Base-by-base conservation (phyloP, 2,329 filamentous ascomycete genomes). In the Trichoderma simmonsii region DNA sequence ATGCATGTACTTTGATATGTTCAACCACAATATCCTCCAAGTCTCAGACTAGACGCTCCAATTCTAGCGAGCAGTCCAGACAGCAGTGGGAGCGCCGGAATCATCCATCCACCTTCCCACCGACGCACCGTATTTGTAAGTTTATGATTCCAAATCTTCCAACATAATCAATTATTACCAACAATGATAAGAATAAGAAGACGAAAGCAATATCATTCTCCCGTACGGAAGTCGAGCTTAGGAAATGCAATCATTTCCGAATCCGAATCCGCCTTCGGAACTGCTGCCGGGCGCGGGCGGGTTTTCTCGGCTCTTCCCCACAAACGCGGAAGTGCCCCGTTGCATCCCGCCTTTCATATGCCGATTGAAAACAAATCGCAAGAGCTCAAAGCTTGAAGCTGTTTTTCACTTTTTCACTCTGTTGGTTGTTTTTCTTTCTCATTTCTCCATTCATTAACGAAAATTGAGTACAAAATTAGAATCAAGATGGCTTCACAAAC, bases 261-360 rank as follows among this genome's bases (percentile, higher is more conserved):
- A 60, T 68, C 60, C 64, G 69, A 72, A 63, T 72, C 70, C 70
- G 70, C n/a, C 2, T 34, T 48, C 66, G 66, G 66, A 62, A 70
- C 39, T 43, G 66, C 26, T 48, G 11, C 51, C 39, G 65, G 59
- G n/a, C 9, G 56, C 65, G 56, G 39, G 39, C 66, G 66, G 66
- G 36, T 70, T 51, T 26, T 70, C 62, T 36, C 67, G 67, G 68
- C 71, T 70, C 24, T 63, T 62, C 57, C 65, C 70, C 71, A 70
- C 71, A 56, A 60, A 34, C 36, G 71, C 71, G 71, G 71, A 70
- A 72, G 66, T 39, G 59, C 43, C 32, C 59, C 71, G 32, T 56
- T 34, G 14, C 54, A 62, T 54, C 66, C 65, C 71, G 34, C 67
- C 59, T 43, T 60, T 39, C 15, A 57, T 60, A 70, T 61, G 57